A percentile compares a stretch with the other conserved stretches of the same genome.
Conservation (phyloP, 345 rosid genomes). For the Salix brachista region DNA sequence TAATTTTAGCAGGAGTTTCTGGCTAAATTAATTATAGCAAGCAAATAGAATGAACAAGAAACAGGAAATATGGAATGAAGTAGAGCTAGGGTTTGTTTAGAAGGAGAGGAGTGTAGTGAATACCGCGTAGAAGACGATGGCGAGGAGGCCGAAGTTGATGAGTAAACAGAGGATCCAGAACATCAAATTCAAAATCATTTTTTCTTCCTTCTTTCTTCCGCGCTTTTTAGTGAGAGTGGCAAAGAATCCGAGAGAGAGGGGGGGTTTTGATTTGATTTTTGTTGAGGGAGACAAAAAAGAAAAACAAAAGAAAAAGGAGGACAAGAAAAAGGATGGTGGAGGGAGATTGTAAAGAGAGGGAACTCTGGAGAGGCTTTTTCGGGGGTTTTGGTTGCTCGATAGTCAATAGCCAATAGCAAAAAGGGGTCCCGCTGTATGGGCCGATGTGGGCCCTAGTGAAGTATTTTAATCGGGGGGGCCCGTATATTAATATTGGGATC, state of each 20-base stretch:
- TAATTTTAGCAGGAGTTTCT: neutral
- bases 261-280: neutral
- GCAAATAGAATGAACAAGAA: neutral
- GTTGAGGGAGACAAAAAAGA: no score
- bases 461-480: no score
- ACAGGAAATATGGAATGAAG: no score
- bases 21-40: neutral
- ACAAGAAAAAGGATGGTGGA: neutral
- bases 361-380: neutral
- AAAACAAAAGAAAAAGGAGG: neutral
- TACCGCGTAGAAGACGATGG: conserved; percentile 69
- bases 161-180: conserved; percentile 57
- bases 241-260: neutral
- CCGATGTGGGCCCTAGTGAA: no score
- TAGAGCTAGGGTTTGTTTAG: neutral
- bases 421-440: no score
- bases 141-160: conserved; percentile 58
- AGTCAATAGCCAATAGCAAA: no score
- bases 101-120: neutral
- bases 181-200: conserved; percentile 54
- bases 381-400: neutral
- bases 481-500: no score
- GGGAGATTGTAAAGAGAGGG: neutral
- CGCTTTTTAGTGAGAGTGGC: neutral
- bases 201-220: neutral